Evolutionary conservation across 2,329 filamentous ascomycete species (phyloP), one percentile per base, ranked within the genome.

Genomic region (Cladosporium austrohemisphaericum): DNA sequence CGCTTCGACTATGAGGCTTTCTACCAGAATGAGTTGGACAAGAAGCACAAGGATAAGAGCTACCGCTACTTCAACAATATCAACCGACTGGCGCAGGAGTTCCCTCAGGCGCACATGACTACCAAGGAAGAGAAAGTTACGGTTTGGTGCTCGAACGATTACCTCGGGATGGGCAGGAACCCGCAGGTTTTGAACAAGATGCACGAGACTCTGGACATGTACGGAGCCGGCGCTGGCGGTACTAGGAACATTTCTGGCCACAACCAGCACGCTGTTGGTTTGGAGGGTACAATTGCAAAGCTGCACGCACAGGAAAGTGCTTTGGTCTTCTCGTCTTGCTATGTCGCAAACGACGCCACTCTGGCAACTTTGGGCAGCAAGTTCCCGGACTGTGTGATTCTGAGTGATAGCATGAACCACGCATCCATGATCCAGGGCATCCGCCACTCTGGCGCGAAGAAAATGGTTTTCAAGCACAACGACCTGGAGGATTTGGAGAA

Each of bases 31-130:
- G 92, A 98, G 70, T 73, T 98, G 59, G 89, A 96, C 62, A 97
- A 96, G 81, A 98, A 98, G 76, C 93, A 95, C 79, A 91, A 95
- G 78, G 93, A 98, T 79, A 97, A 96, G 76, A 96, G 91, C 45
- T 98, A 98, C 76, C 88, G 93, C 65, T 97, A 97, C 76, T 98
- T 98, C 78, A 98, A 98, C 79, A 98, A 98, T 77, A 98, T 98
- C 82, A 98, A 98, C 67, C 90, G 93, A 28, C 79, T 98, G 53
- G 93, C 93, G 58, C 88, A 93, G 73, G 89, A 97, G 57, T 98
- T 98, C 56, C 93, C 93, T 23, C 88, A 87, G 57, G 93, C 93
- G 37, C 93, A 98, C 70, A 95, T 94, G 78, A 80, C 87, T 13
- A 83, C 78, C 51, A 80, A 82, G 64, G 84, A 92, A 52, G 89